phyloP scores from a whole-genome alignment of 352 stramenopile species.

The Thalassiosira exigua region DNA sequence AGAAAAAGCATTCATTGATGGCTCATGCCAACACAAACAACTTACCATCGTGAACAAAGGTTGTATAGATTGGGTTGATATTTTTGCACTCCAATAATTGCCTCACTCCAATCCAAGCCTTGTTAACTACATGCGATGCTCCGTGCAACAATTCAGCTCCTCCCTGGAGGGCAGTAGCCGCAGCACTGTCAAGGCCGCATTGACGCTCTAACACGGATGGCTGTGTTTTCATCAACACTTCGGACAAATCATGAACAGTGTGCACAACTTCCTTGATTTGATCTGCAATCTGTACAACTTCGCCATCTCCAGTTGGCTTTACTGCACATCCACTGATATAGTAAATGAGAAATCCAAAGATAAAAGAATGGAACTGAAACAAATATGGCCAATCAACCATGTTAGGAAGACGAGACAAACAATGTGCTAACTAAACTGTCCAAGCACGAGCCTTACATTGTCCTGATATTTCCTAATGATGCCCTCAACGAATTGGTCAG shows the following conservation, averaged over 20 bases:
- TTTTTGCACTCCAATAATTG: constrained; percentile 39
- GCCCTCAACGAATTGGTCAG: background rate
- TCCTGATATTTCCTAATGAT: constrained; percentile 34
- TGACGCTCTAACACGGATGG: background rate
- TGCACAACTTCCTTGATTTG: background rate
- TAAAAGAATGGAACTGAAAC: constrained; percentile 27
- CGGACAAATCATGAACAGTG: constrained; percentile 6
- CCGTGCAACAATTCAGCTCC: constrained; percentile 20
- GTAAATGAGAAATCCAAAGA: constrained; percentile 46
- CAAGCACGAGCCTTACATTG: background rate
- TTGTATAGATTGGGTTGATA: constrained; percentile 63
- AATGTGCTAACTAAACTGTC: too few relatives aligned
- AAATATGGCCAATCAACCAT: too few relatives aligned
- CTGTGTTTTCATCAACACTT: background rate
- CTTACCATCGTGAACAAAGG: constrained; percentile 53
- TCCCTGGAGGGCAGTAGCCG: constrained; percentile 28
- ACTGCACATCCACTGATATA: constrained; percentile 39
- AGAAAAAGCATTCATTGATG: background rate
- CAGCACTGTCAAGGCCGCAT: constrained; percentile 26
- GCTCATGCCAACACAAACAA: background rate
- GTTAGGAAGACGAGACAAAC: too few relatives aligned
- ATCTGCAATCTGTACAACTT: constrained; percentile 4
- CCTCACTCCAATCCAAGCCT: constrained; percentile 23
- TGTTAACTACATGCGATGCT: constrained; percentile 33
- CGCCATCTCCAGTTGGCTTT: background rate